Evolutionary conservation across 2,329 filamentous ascomycete genomes (phyloP).

Genomic region (Aaosphaeria arxii): DNA sequence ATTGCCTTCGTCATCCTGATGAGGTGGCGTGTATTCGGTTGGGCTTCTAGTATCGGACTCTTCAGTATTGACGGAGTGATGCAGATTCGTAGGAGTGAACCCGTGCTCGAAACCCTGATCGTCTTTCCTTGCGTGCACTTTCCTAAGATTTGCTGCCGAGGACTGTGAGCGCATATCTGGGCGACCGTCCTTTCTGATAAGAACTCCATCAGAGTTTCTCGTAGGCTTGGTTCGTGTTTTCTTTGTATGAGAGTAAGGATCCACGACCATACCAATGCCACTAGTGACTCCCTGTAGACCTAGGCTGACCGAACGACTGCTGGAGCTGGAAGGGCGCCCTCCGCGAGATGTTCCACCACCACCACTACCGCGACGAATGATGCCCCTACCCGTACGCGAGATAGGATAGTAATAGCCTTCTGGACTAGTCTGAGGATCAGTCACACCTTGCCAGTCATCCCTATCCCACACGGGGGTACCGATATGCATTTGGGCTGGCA

Average conservation of each 20-base stretch:
- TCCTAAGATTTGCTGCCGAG: conserved; percentile 50
- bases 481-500: conserved; percentile 26
- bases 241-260: conserved; percentile 43
- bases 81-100: conserved; percentile 22
- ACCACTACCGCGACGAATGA: conserved; percentile 34
- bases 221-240: conserved; percentile 51
- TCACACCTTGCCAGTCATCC: conserved; percentile 31
- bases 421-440: conserved; percentile 33
- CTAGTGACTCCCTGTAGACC: conserved; percentile 25
- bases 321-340: conserved; percentile 20
- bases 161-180: conserved; percentile 53
- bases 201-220: conserved; percentile 48
- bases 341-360: conserved; percentile 19
- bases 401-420: conserved; percentile 34
- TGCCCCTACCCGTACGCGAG: conserved; percentile 19
- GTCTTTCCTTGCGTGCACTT: conserved; percentile 51
- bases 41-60: conserved; percentile 29
- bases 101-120: conserved; percentile 20
- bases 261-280: conserved; percentile 18
- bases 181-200: conserved; percentile 51
- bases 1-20: conserved; percentile 12
- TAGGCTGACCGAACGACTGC: conserved; percentile 22
- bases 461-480: conserved; percentile 43
- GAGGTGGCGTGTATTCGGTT: conserved; percentile 5
- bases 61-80: conserved; percentile 7